phyloP scores from a whole-genome alignment of 441 rosid genomes.

The Brassica hybrid region DNA sequence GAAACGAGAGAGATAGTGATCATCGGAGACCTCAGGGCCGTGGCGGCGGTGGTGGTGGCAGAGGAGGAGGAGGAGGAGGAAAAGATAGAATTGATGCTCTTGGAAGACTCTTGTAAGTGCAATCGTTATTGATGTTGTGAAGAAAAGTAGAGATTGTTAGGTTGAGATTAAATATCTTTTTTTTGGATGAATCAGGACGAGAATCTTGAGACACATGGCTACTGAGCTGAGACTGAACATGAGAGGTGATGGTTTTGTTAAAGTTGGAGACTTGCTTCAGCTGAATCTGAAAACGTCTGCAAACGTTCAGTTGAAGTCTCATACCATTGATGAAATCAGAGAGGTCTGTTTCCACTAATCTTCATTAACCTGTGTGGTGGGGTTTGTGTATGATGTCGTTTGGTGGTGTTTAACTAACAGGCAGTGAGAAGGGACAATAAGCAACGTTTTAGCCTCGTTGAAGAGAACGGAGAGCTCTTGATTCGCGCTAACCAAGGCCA shows the following conservation, averaged over 20 bases:
- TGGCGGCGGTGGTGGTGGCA: constrained; percentile 54
- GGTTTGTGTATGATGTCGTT: too few relatives aligned
- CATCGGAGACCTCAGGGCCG: constrained; percentile 52
- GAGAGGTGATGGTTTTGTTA: constrained; percentile 80
- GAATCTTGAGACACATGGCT: constrained; percentile 81
- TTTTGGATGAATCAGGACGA: constrained; percentile 53
- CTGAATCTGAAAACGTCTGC: too few relatives aligned
- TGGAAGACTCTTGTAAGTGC: constrained; percentile 79
- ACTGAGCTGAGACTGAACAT: constrained; percentile 71
- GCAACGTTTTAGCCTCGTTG: constrained; percentile 76
- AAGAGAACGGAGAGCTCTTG: constrained; percentile 75
- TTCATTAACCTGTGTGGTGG: too few relatives aligned
- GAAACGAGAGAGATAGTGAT: constrained; percentile 45
- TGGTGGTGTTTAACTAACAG: too few relatives aligned
- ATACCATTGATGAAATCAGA: too few relatives aligned
- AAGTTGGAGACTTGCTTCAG: constrained; percentile 51
- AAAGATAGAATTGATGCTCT: constrained; percentile 80
- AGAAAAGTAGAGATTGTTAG: background rate
- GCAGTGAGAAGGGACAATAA: constrained; percentile 87
- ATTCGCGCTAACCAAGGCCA: constrained; percentile 98
- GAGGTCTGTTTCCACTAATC: too few relatives aligned
- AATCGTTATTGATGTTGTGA: too few relatives aligned
- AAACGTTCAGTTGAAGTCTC: too few relatives aligned
- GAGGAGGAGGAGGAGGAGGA: constrained; percentile 50
- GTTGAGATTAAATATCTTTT: background rate